A percentile compares a stretch with the other conserved stretches of the same genome.
These are phyloP conservation scores for Lepidopterella palustris DNA, from an alignment of 495 filamentous ascomycete species.

Conservation along the genomic window DNA sequence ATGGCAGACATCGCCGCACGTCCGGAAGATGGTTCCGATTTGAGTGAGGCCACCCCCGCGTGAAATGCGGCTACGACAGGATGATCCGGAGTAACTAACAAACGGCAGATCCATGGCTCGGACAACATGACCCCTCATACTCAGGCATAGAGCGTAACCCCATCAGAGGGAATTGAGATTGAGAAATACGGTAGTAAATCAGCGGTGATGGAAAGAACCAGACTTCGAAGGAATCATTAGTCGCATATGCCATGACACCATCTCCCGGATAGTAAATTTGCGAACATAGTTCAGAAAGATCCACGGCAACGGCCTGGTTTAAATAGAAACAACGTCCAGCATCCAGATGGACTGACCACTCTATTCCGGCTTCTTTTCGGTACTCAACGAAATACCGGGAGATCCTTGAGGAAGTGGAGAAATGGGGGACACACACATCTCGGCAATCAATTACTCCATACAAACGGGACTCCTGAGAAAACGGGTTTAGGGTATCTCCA, in stretches of 20 bases:
- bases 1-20: not conserved
- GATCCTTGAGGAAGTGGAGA: constrained; percentile 1
- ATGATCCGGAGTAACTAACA: not conserved
- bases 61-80: not conserved
- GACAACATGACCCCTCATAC: not conserved
- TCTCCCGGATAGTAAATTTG: not conserved
- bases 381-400: constrained; percentile 3
- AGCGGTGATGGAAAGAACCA: not conserved
- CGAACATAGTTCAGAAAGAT: not conserved
- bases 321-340: not conserved
- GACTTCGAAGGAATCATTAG: not conserved
- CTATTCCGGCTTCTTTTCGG: constrained; percentile 5
- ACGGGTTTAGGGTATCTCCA: constrained; percentile 5
- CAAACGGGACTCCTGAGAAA: not conserved
- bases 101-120: not conserved
- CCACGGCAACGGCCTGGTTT: not conserved
- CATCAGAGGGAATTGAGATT: not conserved
- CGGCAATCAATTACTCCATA: constrained; percentile 4
- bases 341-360: not conserved
- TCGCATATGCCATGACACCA: constrained; percentile 2
- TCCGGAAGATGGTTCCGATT: not conserved
- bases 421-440: not conserved
- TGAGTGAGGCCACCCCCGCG: not conserved
- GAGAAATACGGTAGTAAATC: not conserved
- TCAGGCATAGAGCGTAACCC: not conserved